Evolutionary conservation across 75 land plant genomes (phyloP), one percentile per base, ranked within the genome.

Genomic region (Cupressus sempervirens): DNA sequence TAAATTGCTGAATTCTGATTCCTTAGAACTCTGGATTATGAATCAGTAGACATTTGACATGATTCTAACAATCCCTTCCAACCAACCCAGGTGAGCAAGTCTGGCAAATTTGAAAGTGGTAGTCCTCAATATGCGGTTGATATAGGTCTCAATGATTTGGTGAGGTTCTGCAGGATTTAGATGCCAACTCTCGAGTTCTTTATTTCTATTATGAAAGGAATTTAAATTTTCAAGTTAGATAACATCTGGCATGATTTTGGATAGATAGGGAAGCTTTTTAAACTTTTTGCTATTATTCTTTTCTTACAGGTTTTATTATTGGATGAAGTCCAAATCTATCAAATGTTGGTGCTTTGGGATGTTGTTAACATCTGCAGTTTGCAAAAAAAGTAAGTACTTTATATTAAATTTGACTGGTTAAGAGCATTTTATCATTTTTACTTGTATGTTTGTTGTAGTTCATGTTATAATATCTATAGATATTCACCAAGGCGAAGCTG

Each of bases 341-440:
- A 91, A 74, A 89, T 98, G 83, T 85, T 98, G 81, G 56, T 89
- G 84, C 86, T 98, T 9, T 89, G 82, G 76, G 99, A 98, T 90
- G 89, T 87, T 81, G 76, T 98, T 29, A 76, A 87, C 77, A 87
- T 90, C 20, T 88, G 91, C 70, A 86, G 73, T 46, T 82, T 95
- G 74, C 91, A 93, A 68, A 93, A 96, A 86, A 96, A 90, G 98
- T 96, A 88, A 91, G 92, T 88, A 32, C 8, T 43, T 77, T 43
- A 77, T 40, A 38, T 23, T 41, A 77, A 77, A 26, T 77, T 23
- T 16, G 26, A 43, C 43, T 43, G 38, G 9, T 10, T 15, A 43
- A 41, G 46, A 9, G 1, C 5, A 70, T 70, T 70, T 15, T 11
- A 70, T 70, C 35, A 12, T 70, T 70, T 70, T 70, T 70, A 10